Conservation (phyloP, 768 basidiomycete species). For the Tulasnella calospora region DNA sequence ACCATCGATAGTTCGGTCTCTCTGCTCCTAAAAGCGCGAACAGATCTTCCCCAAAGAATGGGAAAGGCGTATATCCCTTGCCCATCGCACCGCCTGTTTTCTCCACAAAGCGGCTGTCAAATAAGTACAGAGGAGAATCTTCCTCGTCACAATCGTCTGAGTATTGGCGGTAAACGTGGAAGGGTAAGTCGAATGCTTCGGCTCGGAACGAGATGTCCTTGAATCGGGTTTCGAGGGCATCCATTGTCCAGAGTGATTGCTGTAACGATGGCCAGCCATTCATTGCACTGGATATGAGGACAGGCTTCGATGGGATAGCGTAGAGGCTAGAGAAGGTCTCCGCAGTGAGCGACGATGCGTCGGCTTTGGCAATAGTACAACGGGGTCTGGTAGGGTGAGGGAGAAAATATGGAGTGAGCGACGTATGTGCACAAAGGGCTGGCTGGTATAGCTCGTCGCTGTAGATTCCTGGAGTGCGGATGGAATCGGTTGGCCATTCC, state of each 20-base stretch:
- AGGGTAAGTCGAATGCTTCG: constrained; percentile 30
- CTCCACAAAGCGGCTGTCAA: constrained; percentile 33
- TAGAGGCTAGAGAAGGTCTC: constrained; percentile 5
- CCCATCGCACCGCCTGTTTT: constrained; percentile 24
- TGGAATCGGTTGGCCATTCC: constrained; percentile 17
- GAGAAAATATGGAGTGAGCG: constrained; percentile 15
- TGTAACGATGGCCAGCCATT: constrained; percentile 2
- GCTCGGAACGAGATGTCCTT: constrained; percentile 30
- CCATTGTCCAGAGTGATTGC: constrained; percentile 29
- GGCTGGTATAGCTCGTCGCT: constrained; percentile 25
- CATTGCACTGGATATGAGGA: constrained; percentile 10
- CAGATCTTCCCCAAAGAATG: constrained; percentile 32
- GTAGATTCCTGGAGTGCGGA: constrained; percentile 20
- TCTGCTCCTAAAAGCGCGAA: constrained; percentile 31
- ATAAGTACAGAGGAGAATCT: constrained; percentile 34
- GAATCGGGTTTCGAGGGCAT: constrained; percentile 29
- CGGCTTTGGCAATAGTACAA: constrained; percentile 4
- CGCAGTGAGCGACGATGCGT: neutral
- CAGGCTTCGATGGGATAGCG: constrained; percentile 13
- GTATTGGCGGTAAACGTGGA: constrained; percentile 31
- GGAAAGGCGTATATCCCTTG: constrained; percentile 30
- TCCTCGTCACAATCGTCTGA: constrained; percentile 30
- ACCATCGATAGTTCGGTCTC: constrained; percentile 34
- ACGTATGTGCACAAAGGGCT: constrained; percentile 15
- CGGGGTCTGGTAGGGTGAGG: constrained; percentile 11